Evolutionary conservation across 2,329 filamentous ascomycete genomes (phyloP), one percentile per base, ranked within the genome.

Genomic region (Pyricularia grisea): DNA sequence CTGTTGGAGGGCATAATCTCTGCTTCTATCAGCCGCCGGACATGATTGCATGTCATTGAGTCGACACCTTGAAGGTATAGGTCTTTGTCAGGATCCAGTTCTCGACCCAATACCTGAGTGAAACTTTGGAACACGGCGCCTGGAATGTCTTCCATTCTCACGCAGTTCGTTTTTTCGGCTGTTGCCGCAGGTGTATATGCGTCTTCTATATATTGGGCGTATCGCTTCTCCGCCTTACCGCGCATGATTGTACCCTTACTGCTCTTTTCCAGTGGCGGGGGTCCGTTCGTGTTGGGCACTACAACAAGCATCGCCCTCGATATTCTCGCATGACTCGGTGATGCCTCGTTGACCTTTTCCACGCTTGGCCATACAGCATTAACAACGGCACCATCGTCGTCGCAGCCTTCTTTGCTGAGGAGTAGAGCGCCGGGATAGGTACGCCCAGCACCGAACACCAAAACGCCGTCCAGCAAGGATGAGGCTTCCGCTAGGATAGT

Each of bases 221-320:
- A 89, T 9, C 77, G 77, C 63, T 81, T 78, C 69, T 88, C 85
- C 0, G 83, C 85, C 65, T 79, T 79, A 14, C 76, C 77, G 28
- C 87, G 79, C 20, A 90, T 76, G 1, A 87, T 78, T 0, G 86
- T 88, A 0, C 88, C 88, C 75, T 90, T 90, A 71, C 86, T 90
- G 70, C 85, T 90, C 75, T 87, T 89, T 69, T 84, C 80, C 0
- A 89, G 76, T 0, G 76, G 71, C n/a, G 70, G 68, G 1, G 72
- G 70, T 1, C 68, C 69, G 0, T 74, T 72, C 10, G 74, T 71
- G 9, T 77, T 70, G 0, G 78, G 73, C 61, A 87, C 76, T 0
- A 83, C 77, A 0, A 86, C 71, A 17, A 90, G 71, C 82, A 86
- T 88, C 1, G 80, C 74, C 36, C 75, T 79, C 2, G 82, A 74